phyloP scores from a whole-genome alignment of 164 flowering plant genomes.

The Magnolia kwangsiensis region DNA sequence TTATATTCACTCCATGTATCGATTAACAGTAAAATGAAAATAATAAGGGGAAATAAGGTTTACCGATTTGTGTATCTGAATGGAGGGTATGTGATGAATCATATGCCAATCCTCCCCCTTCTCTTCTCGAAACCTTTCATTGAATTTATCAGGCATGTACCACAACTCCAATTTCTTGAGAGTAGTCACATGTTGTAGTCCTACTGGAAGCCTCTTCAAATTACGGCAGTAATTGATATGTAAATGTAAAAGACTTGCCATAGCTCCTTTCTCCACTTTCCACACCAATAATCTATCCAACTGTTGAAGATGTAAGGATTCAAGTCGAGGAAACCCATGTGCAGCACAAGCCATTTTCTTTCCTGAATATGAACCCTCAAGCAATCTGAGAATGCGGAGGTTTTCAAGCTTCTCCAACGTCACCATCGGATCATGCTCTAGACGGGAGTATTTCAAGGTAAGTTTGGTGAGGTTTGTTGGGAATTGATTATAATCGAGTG shows the following conservation, averaged over 20 bases:
- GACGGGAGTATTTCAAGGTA: not conserved
- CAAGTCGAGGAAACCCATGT: not conserved
- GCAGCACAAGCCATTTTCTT: not conserved
- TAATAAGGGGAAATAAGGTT: too few relatives aligned
- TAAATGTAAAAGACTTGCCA: not conserved
- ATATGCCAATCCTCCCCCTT: too few relatives aligned
- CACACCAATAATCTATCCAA: not conserved
- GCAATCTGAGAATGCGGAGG: not conserved
- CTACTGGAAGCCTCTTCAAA: conserved; percentile 3
- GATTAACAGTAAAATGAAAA: too few relatives aligned
- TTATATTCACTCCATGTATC: too few relatives aligned
- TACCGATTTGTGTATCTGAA: too few relatives aligned
- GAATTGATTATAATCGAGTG: not conserved
- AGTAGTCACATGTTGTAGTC: not conserved
- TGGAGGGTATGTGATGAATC: too few relatives aligned
- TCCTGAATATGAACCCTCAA: not conserved
- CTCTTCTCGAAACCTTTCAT: too few relatives aligned
- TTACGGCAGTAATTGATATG: not conserved
- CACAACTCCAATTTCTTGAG: not conserved
- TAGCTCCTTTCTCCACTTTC: conserved; percentile 12
- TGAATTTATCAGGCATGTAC: too few relatives aligned
- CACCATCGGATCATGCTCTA: not conserved
- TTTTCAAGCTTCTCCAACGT: not conserved
- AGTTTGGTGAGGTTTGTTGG: too few relatives aligned
- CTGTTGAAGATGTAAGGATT: not conserved